These are phyloP conservation scores for Dryas octopetala DNA, from an alignment of 306 rosid genomes.

Conservation along the genomic window DNA sequence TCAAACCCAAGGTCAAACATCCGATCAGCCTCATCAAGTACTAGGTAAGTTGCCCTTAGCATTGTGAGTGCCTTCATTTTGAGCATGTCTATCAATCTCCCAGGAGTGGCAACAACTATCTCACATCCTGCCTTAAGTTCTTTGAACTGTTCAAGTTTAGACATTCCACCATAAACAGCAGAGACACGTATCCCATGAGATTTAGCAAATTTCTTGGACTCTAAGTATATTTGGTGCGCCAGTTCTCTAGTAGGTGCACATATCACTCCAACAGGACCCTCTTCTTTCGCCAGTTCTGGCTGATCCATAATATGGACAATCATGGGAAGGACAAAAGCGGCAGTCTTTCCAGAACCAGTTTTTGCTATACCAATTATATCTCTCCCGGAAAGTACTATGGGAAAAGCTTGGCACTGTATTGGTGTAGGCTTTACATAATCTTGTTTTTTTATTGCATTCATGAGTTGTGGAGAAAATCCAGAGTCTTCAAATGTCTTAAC, in stretches of 20 bases:
- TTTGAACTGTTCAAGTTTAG: slow-evolving; percentile 93
- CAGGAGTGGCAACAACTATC: slow-evolving; percentile 95
- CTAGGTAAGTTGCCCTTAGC: slow-evolving; percentile 84
- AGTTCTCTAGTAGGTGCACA: slow-evolving; percentile 98
- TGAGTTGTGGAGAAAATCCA: slow-evolving; percentile 73
- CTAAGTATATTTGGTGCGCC: slow-evolving; percentile 90
- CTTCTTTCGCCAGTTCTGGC: slow-evolving; percentile 95
- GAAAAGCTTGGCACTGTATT: slow-evolving; percentile 91
- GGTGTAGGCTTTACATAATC: slow-evolving; percentile 89
- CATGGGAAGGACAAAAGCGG: slow-evolving; percentile 98
- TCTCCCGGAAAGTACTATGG: slow-evolving; percentile 83
- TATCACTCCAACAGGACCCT: slow-evolving; percentile 97
- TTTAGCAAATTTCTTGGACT: slow-evolving; percentile 85
- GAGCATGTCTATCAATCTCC: slow-evolving; percentile 91
- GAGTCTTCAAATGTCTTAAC: slow-evolving; percentile 79
- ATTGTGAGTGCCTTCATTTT: slow-evolving; percentile 90
- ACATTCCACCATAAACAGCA: slow-evolving; percentile 99
- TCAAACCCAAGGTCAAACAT: slow-evolving; percentile 99
- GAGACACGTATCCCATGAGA: slow-evolving; percentile 72
- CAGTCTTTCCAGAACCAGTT: slow-evolving; percentile 99
- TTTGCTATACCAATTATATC: slow-evolving; percentile 95
- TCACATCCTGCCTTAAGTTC: slow-evolving; percentile 98
- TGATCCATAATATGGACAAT: slow-evolving; percentile 96
- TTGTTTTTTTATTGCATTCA: slow-evolving; percentile 87
- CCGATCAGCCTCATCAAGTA: slow-evolving; percentile 98